These are phyloP conservation scores for Erythrobasidium hasegawianum DNA, from an alignment of 1,284 basidiomycete genomes.

Conservation along the genomic window DNA sequence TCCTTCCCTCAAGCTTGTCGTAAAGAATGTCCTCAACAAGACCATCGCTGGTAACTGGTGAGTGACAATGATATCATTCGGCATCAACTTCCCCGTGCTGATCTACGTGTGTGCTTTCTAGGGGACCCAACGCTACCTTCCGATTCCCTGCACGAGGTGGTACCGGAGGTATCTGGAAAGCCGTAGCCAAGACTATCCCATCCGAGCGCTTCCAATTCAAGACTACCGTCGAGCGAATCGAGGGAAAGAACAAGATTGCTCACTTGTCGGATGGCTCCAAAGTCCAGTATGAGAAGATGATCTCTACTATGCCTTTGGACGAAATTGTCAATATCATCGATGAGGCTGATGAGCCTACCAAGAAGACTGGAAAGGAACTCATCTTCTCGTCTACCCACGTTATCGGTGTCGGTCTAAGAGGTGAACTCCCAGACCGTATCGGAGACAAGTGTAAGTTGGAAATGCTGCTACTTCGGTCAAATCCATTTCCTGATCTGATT, in stretches of 20 bases:
- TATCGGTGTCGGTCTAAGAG: slow-evolving; percentile 55
- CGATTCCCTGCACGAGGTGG: slow-evolving; percentile 56
- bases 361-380: slow-evolving; percentile 51
- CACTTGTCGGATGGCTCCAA: slow-evolving; percentile 51
- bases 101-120: too few species aligned
- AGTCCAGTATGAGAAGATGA: slow-evolving; percentile 53
- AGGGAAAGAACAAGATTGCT: slow-evolving; percentile 51
- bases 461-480: too few species aligned
- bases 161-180: slow-evolving; percentile 57
- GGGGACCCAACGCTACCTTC: slow-evolving; percentile 56
- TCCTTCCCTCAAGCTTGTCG: slow-evolving; percentile 54
- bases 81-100: background rate
- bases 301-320: slow-evolving; percentile 55
- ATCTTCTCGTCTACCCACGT: slow-evolving; percentile 56
- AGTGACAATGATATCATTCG: too few species aligned
- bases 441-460: slow-evolving; percentile 55
- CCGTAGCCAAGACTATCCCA: slow-evolving; percentile 53
- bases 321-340: slow-evolving; percentile 50
- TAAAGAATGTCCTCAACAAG: slow-evolving; percentile 55
- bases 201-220: slow-evolving; percentile 51
- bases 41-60: slow-evolving; percentile 55
- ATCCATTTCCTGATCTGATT: too few species aligned
- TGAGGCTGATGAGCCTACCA: slow-evolving; percentile 47
- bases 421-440: slow-evolving; percentile 53
- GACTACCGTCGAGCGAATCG: slow-evolving; percentile 50